phyloP scores from a whole-genome alignment of 1,139 yeast genomes.

The Candida labiduridarum region DNA sequence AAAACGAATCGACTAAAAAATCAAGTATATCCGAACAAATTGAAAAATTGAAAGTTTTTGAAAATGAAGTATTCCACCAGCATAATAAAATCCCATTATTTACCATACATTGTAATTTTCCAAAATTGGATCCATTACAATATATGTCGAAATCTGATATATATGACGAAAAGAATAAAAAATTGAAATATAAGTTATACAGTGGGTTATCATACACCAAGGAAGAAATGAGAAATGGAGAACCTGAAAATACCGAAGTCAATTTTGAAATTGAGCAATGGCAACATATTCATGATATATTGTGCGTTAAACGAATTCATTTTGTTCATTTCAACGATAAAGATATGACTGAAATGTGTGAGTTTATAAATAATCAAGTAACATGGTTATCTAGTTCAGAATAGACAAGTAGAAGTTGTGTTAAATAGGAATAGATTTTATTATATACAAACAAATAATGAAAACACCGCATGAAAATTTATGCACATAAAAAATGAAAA shows the following conservation, averaged over 20 bases:
- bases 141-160: slow-evolving; percentile 26
- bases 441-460: background rate
- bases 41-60: slow-evolving; percentile 21
- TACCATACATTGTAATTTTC: slow-evolving; percentile 41
- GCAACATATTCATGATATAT: slow-evolving; percentile 28
- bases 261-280: slow-evolving; percentile 43
- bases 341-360: slow-evolving; percentile 28
- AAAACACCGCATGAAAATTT: no score
- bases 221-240: slow-evolving; percentile 13
- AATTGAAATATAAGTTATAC: slow-evolving; percentile 33
- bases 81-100: slow-evolving; percentile 26
- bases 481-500: no score
- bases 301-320: slow-evolving; percentile 29
- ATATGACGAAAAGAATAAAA: slow-evolving; percentile 28
- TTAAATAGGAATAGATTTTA: background rate
- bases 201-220: slow-evolving; percentile 27
- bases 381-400: slow-evolving; percentile 20
- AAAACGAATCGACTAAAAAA: slow-evolving; percentile 6
- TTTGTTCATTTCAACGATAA: slow-evolving; percentile 30
- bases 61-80: slow-evolving; percentile 19
- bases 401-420: background rate
- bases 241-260: slow-evolving; percentile 10
- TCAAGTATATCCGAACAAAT: slow-evolving; percentile 23
- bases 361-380: slow-evolving; percentile 32
- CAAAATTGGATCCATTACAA: slow-evolving; percentile 37